Evolutionary conservation across 129 eudicot genomes (phyloP), one percentile per base, ranked within the genome.

Genomic region (Lactuca saligna): DNA sequence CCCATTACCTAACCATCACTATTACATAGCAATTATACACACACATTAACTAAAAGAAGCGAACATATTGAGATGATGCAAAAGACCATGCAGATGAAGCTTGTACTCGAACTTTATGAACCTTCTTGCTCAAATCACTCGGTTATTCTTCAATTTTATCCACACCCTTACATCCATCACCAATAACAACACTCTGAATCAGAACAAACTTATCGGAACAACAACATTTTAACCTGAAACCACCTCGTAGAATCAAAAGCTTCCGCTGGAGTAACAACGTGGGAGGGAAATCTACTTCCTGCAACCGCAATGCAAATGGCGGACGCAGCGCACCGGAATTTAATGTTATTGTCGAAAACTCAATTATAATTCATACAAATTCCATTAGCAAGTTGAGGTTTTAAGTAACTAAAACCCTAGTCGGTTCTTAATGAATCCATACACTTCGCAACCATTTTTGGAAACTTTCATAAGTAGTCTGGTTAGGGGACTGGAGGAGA

Each of bases 1-100:
- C 56, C 44, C 11, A 20, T 56, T 15, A 55, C 33, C 60, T 44
- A 15, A 38, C 20, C 20, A 20, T 56, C 5, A 55, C 33, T 35
- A 55, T 55, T 37, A 72, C 31, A 64, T 12, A 20, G 13, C 55
- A 37, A 44, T 10, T 5, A 57, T 54, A 57, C n/a, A 57, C 74
- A 71, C 11, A 29, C 4, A 3, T 46, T 49, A 64, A 17, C 35
- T 2, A 67, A 29, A 49, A 41, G 15, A 56, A 65, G 3, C 2
- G 12, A 25, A 78, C 78, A 68, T 59, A 33, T 55, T 44, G 73
- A 60, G 85, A 75, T 29, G 95, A 82, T 8, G 87, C 83, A 70
- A 87, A 91, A 9, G 88, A 83, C 90, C 78, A 72, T 54, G 82
- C 71, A 4, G 82, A 69, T 42, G 85, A 31, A 54, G 86, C 81